Evolutionary conservation across 1,139 yeast species (phyloP), one percentile per base, ranked within the genome.

Genomic region (Kodamaea derodonti): DNA sequence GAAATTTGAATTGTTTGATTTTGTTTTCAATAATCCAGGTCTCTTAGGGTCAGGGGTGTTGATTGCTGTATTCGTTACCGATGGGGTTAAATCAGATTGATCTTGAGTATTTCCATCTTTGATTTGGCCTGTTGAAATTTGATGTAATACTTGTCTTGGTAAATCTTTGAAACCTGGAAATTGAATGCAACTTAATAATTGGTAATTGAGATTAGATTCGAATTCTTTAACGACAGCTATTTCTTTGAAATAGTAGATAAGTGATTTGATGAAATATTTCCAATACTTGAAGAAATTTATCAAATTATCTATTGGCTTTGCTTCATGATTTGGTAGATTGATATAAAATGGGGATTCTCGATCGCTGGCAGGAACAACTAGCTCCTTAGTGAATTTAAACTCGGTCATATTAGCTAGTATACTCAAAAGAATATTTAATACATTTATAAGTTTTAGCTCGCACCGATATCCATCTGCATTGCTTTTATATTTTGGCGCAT

Each of bases 181-280:
- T 44, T 77, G 78, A 14, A 82, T 72, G 24, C 83, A 69, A 41
- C 71, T 74, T 35, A 80, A 67, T 54, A 84, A 60, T 48, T 82
- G 86, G 39, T 66, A 65, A 49, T 80, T 79, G 38, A 83, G 72
- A 47, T 78, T 72, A 32, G 83, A 78, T 44, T 78, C 80, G 46
- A 81, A 84, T 52, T 80, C 84, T 49, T 80, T 82, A 20, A 84
- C 80, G 37, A 78, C 63, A 4, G 80, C 63, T 29, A 80, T 67
- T 45, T 82, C 85, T 43, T 75, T 76, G 45, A 79, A 70, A 53
- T 84, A 84, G 41, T 68, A 65, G 23, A 78, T 65, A 40, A 83
- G 53, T 13, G 84, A 78, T 47, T 78, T 79, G 42, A 84, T 67
- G 40, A 83, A 72, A 54, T 75, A 76, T 49, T 82, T 78, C 87